Evolutionary conservation across 2,329 filamentous ascomycete species (phyloP), one percentile per base, ranked within the genome.

Genomic region (Pyricularia grisea): DNA sequence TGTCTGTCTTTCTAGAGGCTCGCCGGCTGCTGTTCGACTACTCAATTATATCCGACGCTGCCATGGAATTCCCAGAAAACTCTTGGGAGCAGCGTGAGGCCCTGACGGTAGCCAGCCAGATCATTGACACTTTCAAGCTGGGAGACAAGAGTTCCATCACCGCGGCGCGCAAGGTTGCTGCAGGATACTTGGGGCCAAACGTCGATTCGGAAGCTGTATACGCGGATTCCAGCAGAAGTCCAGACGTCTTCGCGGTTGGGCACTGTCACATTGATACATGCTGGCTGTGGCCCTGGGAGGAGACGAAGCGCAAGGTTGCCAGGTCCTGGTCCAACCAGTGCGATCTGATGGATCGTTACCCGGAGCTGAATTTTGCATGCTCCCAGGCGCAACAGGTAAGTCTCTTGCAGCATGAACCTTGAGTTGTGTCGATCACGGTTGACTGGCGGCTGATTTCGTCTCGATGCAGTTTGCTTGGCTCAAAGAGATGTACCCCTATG

Each of bases 251-350:
- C 68, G 88, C 82, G 3, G 87, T 90, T 67, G 88, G 88, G 1
- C 86, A 91, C 73, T 91, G 88, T 71, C 88, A 91, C 74, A 91
- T 91, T 71, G 88, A 91, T 73, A 89, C 87, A 0, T 90, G 88
- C 75, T 91, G 88, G 88, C 78, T 91, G 23, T 91, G 88, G 88
- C 88, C 88, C 0, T 90, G 87, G 80, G 88, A 85, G 3, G 88
- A 90, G 78, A 91, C 88, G 0, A 90, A 89, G 78, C 85, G 88
- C 67, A 91, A 91, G 77, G 84, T 90, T 42, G 88, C 36, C 9
- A 58, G 66, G 17, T 68, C 87, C 2, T 91, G 88, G 88, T 88
- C 87, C 0, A 90, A 87, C 71, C 88, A 91, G 74, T 90, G 88
- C 75, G 87, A 90, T 70, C 77, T 90, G 69, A 85, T 91, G 78